Evolutionary conservation across 78 protist species (phyloP), one percentile per base, ranked within the genome.

Genomic region (Protostelium mycophagum): DNA sequence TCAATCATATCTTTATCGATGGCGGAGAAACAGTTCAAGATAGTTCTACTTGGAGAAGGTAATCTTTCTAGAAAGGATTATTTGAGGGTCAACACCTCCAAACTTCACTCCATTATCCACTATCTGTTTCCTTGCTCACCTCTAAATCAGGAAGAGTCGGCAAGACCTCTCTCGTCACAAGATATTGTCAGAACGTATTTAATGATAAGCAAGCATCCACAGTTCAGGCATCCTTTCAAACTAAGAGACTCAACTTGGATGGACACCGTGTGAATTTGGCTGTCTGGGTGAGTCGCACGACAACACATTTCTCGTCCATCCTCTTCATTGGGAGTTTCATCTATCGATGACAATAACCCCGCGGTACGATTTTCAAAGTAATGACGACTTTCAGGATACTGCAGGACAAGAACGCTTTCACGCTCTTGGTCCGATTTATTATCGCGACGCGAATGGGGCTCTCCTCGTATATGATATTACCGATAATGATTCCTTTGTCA

Each of bases 1-100:
- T n/a, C n/a, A n/a, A n/a, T n/a, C n/a, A n/a, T n/a, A n/a, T n/a
- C 73, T 16, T 51, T 51, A 5, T 51, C 31, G 16, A 51, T 51
- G 73, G 84, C 92, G 9, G 93, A 88, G 28, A 86, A 93, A 84
- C 63, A 89, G 63, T 96, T 93, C 88, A 97, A 97, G 89, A 88
- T 97, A 73, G 99, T 97, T 1, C 92, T 97, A 25, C 95, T 97
- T 28, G 99, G 99, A 38, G 99, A 97, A 87, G 99, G 98, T 90
- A 63, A 16, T 85, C 10, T 34, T 38, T 83, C 36, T 1, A n/a
- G 28, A 63, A 31, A 16, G n/a, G 39, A 36, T 35, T 83, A 34
- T 34, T n/a, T 63, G 29, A 28, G 28, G 35, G 31, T 9, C 1
- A 29, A 34, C 9, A 63, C 9, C 9, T 38, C 29, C 84, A 38